Percentiles rank a stretch among this genome's conserved stretches.
These are phyloP conservation scores for Solanum sparsipilum DNA, from an alignment of 257 asterid species.

Conservation along the genomic window DNA sequence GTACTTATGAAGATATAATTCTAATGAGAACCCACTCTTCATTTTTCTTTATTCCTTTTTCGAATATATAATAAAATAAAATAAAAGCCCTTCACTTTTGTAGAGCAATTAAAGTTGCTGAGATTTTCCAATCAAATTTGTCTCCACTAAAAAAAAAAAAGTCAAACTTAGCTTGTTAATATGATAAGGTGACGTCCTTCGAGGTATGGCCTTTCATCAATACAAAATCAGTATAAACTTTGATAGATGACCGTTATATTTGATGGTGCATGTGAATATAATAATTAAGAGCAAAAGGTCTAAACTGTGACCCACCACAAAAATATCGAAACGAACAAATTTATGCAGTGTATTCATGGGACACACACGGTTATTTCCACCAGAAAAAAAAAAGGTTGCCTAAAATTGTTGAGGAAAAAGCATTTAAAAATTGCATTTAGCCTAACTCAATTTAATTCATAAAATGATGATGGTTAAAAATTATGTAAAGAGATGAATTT, in stretches of 20 bases:
- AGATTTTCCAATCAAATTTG: background rate
- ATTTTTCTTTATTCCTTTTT: background rate
- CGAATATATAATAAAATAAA: background rate
- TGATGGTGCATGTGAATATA: background rate
- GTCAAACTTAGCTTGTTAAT: background rate
- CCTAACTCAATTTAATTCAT: background rate
- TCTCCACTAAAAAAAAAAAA: background rate
- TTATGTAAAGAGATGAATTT: background rate
- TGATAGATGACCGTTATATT: background rate
- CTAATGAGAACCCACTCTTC: background rate
- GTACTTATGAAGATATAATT: background rate
- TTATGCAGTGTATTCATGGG: background rate
- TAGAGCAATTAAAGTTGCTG: background rate
- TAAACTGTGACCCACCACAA: background rate
- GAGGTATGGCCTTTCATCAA: background rate
- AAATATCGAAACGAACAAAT: background rate
- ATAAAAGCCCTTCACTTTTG: background rate
- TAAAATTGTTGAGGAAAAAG: background rate
- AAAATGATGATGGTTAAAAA: background rate
- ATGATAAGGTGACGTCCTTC: background rate
- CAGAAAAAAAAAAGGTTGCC: background rate
- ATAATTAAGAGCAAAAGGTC: background rate
- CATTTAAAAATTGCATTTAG: background rate
- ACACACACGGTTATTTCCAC: background rate
- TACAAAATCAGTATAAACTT: too few relatives aligned